Evolutionary conservation across 768 basidiomycete genomes (phyloP), one percentile per base, ranked within the genome.

Genomic region (Mycena floridula): DNA sequence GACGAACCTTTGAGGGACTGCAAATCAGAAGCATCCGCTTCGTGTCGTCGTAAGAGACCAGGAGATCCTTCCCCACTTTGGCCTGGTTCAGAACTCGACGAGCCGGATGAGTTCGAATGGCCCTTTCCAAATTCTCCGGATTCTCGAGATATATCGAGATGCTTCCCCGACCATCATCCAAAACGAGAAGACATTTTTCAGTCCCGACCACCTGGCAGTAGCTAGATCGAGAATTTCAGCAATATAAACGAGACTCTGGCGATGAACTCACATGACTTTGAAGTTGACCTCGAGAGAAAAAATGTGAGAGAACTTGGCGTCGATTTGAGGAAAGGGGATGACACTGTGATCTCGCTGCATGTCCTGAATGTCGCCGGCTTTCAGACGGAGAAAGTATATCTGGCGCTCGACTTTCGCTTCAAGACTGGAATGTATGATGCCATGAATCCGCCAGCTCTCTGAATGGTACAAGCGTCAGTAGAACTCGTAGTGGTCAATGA

Each of bases 1-100:
- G 20, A 28, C 44, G 2, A 18, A 69, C 76, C 62, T 70, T 77
- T 4, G 60, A 60, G 0, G 64, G 54, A 5, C 68, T 60, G 43
- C 76, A 71, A 0, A 80, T 46, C 0, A 69, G 68, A 16, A 82
- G 51, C 56, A 74, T 67, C 2, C 72, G 67, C 48, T 68, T 75
- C 8, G 61, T 55, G 50, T 81, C 78, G 37, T 82, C 77, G 46
- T 69, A 78, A 0, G 79, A 65, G 3, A 80, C 42, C 7, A 73
- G n/a, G 37, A 67, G 62, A 5, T 70, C 61, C 3, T 63, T 54
- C 0, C 74, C 77, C 12, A 78, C 64, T 52, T 72, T 77, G 45
- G 72, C 69, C 6, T 63, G 65, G 43, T 67, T 63, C 12, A 80
- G 54, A 0, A 16, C 25, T 40, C 69, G 69, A 25, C 61, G 56